Percentiles rank a stretch among this genome's conserved stretches.
phyloP scores from a whole-genome alignment of 176 grass and related monocot species.

The Ananas comosus region DNA sequence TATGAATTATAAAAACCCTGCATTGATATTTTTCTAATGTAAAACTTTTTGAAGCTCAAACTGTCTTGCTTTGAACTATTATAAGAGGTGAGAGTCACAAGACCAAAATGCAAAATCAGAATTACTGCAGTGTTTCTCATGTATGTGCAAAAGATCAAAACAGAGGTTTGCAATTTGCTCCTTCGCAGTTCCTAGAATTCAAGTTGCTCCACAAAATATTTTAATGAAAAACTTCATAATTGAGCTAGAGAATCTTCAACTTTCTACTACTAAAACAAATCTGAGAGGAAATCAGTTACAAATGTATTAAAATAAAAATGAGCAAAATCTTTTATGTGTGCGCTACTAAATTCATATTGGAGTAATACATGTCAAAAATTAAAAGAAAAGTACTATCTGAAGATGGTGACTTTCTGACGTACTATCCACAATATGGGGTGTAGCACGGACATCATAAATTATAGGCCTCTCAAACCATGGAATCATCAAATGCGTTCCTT shows the following conservation, averaged over 20 bases:
- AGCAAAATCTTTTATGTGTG: too few relatives aligned
- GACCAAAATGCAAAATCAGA: not conserved
- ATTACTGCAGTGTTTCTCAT: not conserved
- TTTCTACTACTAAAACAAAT: too few relatives aligned
- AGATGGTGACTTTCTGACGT: slow-evolving; percentile 78
- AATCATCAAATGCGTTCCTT: slow-evolving; percentile 80
- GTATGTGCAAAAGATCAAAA: not conserved
- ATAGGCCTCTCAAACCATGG: slow-evolving; percentile 84
- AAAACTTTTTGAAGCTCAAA: too few relatives aligned
- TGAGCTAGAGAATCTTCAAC: too few relatives aligned
- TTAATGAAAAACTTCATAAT: too few relatives aligned
- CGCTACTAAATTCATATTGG: not conserved
- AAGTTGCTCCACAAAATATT: not conserved
- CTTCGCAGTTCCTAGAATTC: not conserved
- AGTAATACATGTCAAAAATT: not conserved
- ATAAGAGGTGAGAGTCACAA: too few relatives aligned
- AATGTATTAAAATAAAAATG: too few relatives aligned
- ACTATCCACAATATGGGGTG: slow-evolving; percentile 79
- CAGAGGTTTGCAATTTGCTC: too few relatives aligned
- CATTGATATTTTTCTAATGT: too few relatives aligned
- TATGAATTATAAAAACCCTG: too few relatives aligned
- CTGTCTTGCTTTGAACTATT: too few relatives aligned
- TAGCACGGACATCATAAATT: slow-evolving; percentile 82
- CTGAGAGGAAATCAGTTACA: too few relatives aligned
- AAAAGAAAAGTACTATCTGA: slow-evolving; percentile 53